Evolutionary conservation across 2,329 filamentous ascomycete genomes (phyloP), one percentile per base, ranked within the genome.

Genomic region (Cladosporium colombiae): DNA sequence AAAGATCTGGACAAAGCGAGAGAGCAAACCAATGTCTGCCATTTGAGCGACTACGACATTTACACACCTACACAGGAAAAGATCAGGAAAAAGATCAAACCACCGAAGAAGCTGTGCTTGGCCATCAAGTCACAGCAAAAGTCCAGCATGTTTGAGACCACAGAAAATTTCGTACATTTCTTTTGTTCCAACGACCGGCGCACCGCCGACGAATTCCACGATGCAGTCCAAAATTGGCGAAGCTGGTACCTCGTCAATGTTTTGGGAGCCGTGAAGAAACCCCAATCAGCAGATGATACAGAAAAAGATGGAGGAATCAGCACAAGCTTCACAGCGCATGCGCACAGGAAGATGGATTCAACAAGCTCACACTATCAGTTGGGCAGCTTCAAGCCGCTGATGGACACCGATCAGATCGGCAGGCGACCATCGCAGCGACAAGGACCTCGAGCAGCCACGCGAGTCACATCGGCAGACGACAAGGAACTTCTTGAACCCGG

Each of bases 51-150:
- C 78, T 97, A 94, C 76, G 94, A 98, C 74, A 90, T 97, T 58
- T 97, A 97, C 79, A 86, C 84, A 1, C 90, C 92, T 1, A 92
- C 88, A 5, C 83, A 86, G 61, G 85, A 86, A 53, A 88, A 92
- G 70, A 79, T 88, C 68, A 83, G 86, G 44, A 91, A 89, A 73
- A 85, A 87, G 69, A 83, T 97, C 62, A 93, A 90, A 72, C 90
- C 93, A 0, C 94, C 94, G 0, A 96, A 95, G 78, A 91, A 89
- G 74, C 84, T 88, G 70, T 96, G 92, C 79, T 94, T 91, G 73
- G 93, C 92, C 0, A 85, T 98, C 71, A 97, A 97, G 79, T 96
- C 91, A 71, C 93, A 97, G 79, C 90, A 97, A 74, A 96, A 94
- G 78, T 90, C 90, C 0, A 88, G 86, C 66, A 88, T 96, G 73